Base-by-base conservation (phyloP, 352 stramenopile species). In the Phytopythium chamaehyphon region DNA sequence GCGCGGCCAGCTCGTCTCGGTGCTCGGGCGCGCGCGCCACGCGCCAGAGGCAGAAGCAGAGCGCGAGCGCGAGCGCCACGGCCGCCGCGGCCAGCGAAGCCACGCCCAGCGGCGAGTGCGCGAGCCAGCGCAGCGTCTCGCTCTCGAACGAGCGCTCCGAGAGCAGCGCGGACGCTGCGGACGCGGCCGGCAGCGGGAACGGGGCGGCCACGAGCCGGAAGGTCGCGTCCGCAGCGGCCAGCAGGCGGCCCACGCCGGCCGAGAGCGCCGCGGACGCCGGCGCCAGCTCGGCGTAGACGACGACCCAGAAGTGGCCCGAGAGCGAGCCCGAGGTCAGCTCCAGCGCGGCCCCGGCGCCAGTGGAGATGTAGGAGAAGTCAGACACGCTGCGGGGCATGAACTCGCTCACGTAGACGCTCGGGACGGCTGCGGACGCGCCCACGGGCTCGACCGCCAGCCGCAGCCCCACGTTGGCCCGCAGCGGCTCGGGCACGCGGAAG, bases 321-420 rank as follows among this genome's bases (percentile, higher is more conserved):
- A 86, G 70, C 14, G 80, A 87, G 0, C 62, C 64, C 12, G 66
- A 77, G 4, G 67, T 53, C 24, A 92, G 53, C 37, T 76, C 58
- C 2, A 92, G 67, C 15, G 57, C 44, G 35, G 52, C 59, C 9
- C 42, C 50, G 6, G 38, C 33, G 16, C 60, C 51, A 22, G 57
- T 66, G 3, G 40, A 87, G 21, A 93, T 83, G 49, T 78, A 66
- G 5, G 65, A 74, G 52, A 90, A 90, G 52, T 93, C 82, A 44
- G 86, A 87, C 15, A 93, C 60, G 3, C 75, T 88, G n/a, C 77
- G 65, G 6, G 81, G 81, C 22, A 83, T 58, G 23, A 75, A 64
- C 51, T 90, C 76, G 42, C 78, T 86, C 42, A 90, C 83, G 47
- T 89, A 89, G 39, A 93, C 65, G 26, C 64, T 86, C 7, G 80